phyloP scores from a whole-genome alignment of 257 asterid genomes.

The Anisodus acutangulus region DNA sequence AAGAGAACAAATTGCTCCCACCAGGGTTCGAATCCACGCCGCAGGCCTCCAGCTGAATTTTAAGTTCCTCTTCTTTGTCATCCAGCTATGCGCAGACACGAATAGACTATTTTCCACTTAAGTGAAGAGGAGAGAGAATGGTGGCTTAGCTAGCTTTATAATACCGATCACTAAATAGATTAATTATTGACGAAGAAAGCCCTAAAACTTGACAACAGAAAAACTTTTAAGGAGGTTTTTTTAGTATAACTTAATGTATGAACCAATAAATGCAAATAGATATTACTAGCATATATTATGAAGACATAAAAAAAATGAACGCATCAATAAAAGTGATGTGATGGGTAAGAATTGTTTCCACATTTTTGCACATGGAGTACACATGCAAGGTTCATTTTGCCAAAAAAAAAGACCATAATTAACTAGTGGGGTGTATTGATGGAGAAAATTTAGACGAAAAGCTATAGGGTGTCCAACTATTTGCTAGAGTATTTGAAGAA shows the following conservation, averaged over 20 bases:
- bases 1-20: too few relatives aligned
- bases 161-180: background rate
- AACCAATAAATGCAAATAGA: background rate
- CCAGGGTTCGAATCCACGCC: too few relatives aligned
- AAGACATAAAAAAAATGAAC: background rate
- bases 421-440: background rate
- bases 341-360: conserved; percentile 39
- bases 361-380: conserved; percentile 59
- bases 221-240: background rate
- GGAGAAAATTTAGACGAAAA: background rate
- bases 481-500: background rate
- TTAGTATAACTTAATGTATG: background rate
- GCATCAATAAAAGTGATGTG: conserved; percentile 44
- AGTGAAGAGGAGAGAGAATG: background rate
- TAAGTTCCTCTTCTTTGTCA: too few relatives aligned
- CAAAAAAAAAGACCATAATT: background rate
- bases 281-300: background rate
- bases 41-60: too few relatives aligned
- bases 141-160: background rate
- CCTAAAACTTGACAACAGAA: background rate
- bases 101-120: background rate
- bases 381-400: conserved; percentile 44
- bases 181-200: background rate
- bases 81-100: too few relatives aligned
- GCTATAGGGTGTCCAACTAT: background rate